Evolutionary conservation across 2,329 filamentous ascomycete species (phyloP).

Genomic region (Grosmannia serpens): DNA sequence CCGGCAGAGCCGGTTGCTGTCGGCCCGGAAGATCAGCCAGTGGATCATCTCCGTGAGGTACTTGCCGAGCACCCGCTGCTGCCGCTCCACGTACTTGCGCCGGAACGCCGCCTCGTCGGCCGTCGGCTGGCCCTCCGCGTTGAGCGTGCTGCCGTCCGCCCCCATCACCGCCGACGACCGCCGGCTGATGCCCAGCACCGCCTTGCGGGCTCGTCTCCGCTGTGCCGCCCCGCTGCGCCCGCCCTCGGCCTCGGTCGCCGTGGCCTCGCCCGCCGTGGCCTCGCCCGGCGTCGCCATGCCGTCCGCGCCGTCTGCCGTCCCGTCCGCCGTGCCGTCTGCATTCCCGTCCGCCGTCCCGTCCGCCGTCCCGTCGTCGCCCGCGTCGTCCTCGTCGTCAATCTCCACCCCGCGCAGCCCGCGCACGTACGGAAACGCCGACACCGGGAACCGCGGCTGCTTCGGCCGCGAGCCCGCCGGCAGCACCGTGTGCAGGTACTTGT

Average conservation of each 20-base stretch:
- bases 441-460: slow-evolving; percentile 82
- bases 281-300: slow-evolving; percentile 22
- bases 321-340: neutral
- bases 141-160: slow-evolving; percentile 21
- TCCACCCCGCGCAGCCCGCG: slow-evolving; percentile 69
- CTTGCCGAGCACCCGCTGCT: slow-evolving; percentile 74
- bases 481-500: slow-evolving; percentile 64
- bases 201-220: slow-evolving; percentile 39
- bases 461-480: slow-evolving; percentile 56
- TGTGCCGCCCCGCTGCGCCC: slow-evolving; percentile 17
- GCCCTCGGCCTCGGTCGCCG: slow-evolving; percentile 52
- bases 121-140: slow-evolving; percentile 24
- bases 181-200: slow-evolving; percentile 38
- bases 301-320: slow-evolving; percentile 20
- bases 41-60: slow-evolving; percentile 91
- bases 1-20: slow-evolving; percentile 90
- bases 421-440: slow-evolving; percentile 80
- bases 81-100: slow-evolving; percentile 63
- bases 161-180: slow-evolving; percentile 40
- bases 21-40: slow-evolving; percentile 91
- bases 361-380: slow-evolving; percentile 20
- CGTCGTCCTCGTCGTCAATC: slow-evolving; percentile 61
- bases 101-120: slow-evolving; percentile 44
- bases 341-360: neutral
- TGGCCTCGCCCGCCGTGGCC: slow-evolving; percentile 31